Evolutionary conservation across 495 filamentous ascomycete species (phyloP), one percentile per base, ranked within the genome.

Genomic region (Penicillium lagena): DNA sequence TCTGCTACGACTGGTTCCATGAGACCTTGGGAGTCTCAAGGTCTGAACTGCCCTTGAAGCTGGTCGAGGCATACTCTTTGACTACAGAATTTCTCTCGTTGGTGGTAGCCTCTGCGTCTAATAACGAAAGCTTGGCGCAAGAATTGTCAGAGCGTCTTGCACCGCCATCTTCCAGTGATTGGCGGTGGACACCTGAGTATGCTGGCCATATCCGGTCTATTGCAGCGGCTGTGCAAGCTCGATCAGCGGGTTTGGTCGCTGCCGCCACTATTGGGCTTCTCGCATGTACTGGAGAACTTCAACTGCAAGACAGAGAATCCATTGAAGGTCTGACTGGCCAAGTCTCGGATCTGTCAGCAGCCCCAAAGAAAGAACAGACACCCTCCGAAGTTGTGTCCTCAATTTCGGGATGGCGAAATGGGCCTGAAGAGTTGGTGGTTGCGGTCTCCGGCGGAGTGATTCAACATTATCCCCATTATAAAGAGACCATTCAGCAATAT

Each of bases 361-460:
- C 22, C 22, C 22, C 22, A 22, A 22, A 22, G 22, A 22, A 22
- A 22, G 22, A 22, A 22, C 22, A 22, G 4, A 22, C 46, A 9
- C 27, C 41, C 2, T 15, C 33, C 15, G 32, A 15, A 11, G 13
- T 43, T 11, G 44, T 45, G 15, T 42, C 49, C 1, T 46, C 52
- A 12, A 54, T n/a, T 29, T 42, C 44, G 1, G 49, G 49, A 9
- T 61, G 58, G 60, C 48, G 55, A 29, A 51, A 55, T 9, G 55
- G 63, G 5, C 65, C 65, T 2, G 67, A 82, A 38, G 79, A 85
- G 49, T 59, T 89, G 37, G 76, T 80, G 10, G 78, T 89, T 11
- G 84, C 83, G 9, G 85, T 83, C 43, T 84, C 83, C 1, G 85
- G 85, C 4, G 82, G 84, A 36, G 83, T 82, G 41, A 87, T 87